phyloP scores from a whole-genome alignment of 306 rosid species.

The Dryas drummondii region DNA sequence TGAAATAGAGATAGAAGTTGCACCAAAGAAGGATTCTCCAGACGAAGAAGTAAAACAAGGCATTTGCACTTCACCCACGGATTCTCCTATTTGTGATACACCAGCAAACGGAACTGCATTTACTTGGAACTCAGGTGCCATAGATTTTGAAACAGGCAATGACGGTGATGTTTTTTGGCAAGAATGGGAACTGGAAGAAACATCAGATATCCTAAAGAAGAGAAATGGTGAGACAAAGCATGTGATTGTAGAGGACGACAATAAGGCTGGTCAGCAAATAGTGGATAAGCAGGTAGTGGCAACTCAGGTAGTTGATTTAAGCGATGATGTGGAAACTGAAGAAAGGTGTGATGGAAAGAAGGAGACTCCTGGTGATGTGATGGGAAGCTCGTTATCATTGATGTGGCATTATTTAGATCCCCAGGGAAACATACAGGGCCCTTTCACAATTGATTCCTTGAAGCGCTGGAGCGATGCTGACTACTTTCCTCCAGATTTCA shows the following conservation, averaged over 20 bases:
- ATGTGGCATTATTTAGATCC: constrained; percentile 80
- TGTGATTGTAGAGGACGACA: constrained; percentile 23
- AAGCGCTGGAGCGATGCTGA: constrained; percentile 70
- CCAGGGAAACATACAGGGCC: constrained; percentile 68
- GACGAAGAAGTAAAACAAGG: constrained; percentile 32
- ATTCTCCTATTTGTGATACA: constrained; percentile 38
- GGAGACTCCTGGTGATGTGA: constrained; percentile 23
- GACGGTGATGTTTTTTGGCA: constrained; percentile 14
- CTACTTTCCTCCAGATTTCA: constrained; percentile 68
- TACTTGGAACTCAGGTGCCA: constrained; percentile 24
- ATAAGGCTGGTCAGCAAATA: constrained; percentile 9
- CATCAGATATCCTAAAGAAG: constrained; percentile 6
- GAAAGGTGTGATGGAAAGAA: constrained; percentile 20
- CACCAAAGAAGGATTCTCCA: constrained; percentile 25
- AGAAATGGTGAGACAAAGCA: constrained; percentile 13
- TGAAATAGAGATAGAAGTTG: constrained; percentile 45
- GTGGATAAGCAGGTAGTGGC: constrained; percentile 22
- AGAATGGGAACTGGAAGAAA: constrained; percentile 30
- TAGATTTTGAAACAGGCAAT: constrained; percentile 36
- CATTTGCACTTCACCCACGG: constrained; percentile 39
- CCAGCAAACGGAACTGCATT: constrained; percentile 28
- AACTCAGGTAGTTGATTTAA: constrained; percentile 48
- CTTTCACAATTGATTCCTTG: constrained; percentile 48
- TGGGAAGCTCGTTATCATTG: constrained; percentile 4
- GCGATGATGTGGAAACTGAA: constrained; percentile 52